Percentiles rank a stretch among this genome's conserved stretches.
Conservation (phyloP, 2,329 filamentous ascomycete species). For the Epichloe hybrida region DNA sequence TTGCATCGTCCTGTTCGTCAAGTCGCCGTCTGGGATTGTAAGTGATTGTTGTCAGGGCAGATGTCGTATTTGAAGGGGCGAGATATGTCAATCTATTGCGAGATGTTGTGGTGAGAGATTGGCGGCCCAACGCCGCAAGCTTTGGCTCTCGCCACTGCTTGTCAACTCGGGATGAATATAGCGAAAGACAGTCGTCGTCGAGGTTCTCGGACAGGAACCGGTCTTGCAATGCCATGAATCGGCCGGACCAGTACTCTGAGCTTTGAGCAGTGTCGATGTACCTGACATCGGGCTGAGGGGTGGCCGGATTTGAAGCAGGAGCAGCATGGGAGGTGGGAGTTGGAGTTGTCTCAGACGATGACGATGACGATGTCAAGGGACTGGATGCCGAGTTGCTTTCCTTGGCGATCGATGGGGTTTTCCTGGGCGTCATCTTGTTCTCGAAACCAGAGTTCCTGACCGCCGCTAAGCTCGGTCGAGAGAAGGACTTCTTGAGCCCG, state of each 20-base stretch:
- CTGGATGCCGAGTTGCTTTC: not conserved
- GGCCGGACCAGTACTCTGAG: slow-evolving; percentile 47
- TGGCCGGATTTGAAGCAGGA: not conserved
- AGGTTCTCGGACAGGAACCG: slow-evolving; percentile 20
- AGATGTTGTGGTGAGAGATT: not conserved
- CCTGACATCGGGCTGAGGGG: slow-evolving; percentile 11
- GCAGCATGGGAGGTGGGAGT: not conserved
- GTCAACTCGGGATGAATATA: not conserved
- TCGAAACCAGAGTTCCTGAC: slow-evolving; percentile 10
- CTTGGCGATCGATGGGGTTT: not conserved
- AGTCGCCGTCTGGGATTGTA: slow-evolving; percentile 6
- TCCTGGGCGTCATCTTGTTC: slow-evolving; percentile 4
- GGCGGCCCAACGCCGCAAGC: not conserved
- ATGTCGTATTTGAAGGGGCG: slow-evolving; percentile 19
- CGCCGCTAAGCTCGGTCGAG: slow-evolving; percentile 17
- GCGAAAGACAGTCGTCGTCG: slow-evolving; percentile 3
- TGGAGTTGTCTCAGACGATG: not conserved
- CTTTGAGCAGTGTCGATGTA: slow-evolving; percentile 29
- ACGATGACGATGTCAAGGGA: not conserved
- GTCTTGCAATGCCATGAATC: slow-evolving; percentile 44
- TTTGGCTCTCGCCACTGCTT: not conserved
- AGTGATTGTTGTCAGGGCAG: slow-evolving; percentile 15
- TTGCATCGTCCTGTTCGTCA: slow-evolving; percentile 28
- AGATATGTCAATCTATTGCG: slow-evolving; percentile 14
- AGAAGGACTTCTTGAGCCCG: slow-evolving; percentile 31